Evolutionary conservation across 31 red algal genomes (phyloP).

Genomic region (Odonthalia washingtoniensis): DNA sequence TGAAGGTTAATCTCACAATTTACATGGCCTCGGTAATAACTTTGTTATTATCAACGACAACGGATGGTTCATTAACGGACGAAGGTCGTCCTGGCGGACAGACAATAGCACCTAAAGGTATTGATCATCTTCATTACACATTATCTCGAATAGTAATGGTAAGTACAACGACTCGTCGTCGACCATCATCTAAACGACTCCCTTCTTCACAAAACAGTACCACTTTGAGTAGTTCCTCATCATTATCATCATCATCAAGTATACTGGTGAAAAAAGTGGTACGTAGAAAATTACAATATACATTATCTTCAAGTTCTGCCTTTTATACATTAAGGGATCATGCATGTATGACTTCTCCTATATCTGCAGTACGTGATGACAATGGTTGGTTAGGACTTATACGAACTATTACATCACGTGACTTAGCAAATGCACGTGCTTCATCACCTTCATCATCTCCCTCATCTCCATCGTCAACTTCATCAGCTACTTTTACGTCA

Average conservation of each 20-base stretch:
- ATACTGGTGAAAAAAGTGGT: neutral
- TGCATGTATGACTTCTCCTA: neutral
- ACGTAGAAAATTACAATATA: neutral
- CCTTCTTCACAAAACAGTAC: no score
- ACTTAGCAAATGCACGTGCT: neutral
- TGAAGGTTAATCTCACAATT: no score
- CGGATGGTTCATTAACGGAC: conserved; percentile 21
- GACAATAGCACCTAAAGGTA: conserved; percentile 16
- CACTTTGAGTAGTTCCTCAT: no score
- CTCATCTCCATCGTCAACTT: no score
- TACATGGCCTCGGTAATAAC: no score
- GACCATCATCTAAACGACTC: no score
- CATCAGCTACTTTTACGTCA: no score
- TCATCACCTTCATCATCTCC: neutral
- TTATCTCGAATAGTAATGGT: no score
- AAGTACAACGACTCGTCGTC: neutral
- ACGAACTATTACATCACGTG: conserved; percentile 17
- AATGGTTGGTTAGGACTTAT: conserved; percentile 23
- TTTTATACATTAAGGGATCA: conserved; percentile 37
- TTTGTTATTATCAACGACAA: no score
- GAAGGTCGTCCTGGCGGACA: conserved; percentile 12
- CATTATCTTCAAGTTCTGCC: conserved; percentile 7
- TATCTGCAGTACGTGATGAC: conserved; percentile 1
- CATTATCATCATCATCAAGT: no score
- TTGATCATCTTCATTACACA: conserved; percentile 3